A percentile compares a stretch with the other conserved stretches of the same genome.
Conservation (phyloP, 257 asterid species). For the Catharanthus roseus region DNA sequence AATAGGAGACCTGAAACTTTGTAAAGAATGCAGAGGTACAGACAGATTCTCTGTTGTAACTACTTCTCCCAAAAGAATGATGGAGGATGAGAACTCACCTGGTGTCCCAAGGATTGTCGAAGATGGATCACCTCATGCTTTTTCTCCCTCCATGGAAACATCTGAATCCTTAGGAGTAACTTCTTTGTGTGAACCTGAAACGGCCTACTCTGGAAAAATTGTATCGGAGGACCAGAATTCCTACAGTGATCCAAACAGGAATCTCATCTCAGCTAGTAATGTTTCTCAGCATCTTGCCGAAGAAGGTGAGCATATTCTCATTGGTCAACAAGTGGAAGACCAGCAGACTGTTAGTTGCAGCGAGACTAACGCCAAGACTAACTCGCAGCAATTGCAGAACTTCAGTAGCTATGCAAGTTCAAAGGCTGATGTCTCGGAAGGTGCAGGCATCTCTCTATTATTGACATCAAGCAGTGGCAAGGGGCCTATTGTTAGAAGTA, state of each 20-base stretch:
- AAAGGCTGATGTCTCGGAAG: constrained; percentile 47
- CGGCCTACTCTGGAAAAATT: constrained; percentile 23
- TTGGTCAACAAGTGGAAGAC: constrained; percentile 23
- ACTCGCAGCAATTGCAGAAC: constrained; percentile 21
- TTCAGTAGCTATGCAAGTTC: constrained; percentile 27
- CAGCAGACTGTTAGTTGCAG: constrained; percentile 17
- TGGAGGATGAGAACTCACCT: constrained; percentile 28
- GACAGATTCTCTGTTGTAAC: constrained; percentile 30
- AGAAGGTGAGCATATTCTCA: constrained; percentile 23
- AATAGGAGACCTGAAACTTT: constrained; percentile 42
- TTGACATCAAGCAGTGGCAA: constrained; percentile 49
- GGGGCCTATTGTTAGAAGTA: constrained; percentile 60
- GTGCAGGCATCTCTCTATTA: constrained; percentile 77
- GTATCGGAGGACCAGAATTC: constrained; percentile 23
- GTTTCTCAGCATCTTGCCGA: constrained; percentile 25
- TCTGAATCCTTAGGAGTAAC: constrained; percentile 33
- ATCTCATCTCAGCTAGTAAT: constrained; percentile 11
- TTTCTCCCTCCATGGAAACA: constrained; percentile 27
- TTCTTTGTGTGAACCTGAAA: constrained; percentile 27
- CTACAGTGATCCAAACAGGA: constrained; percentile 25
- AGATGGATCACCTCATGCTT: constrained; percentile 26
- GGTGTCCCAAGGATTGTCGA: constrained; percentile 28
- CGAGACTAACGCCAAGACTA: constrained; percentile 21
- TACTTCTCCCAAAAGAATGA: constrained; percentile 14
- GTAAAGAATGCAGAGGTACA: constrained; percentile 49